Conservation (phyloP, 2,329 filamentous ascomycete species). For the Cyphellophora europaea region DNA sequence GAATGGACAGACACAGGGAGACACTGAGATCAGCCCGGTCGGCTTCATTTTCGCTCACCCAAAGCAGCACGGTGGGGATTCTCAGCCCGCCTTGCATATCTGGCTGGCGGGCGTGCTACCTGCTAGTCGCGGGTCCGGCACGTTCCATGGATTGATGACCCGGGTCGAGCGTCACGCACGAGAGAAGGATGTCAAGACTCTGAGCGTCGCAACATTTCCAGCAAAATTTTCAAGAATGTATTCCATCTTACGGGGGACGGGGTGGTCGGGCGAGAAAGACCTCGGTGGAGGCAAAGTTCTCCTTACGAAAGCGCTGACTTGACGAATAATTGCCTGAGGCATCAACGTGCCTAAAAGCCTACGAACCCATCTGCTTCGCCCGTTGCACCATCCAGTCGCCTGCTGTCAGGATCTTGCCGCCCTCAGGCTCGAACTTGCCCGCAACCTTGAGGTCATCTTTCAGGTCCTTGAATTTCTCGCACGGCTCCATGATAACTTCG, state of each 20-base stretch:
- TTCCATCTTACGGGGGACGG: background rate
- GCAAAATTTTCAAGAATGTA: background rate
- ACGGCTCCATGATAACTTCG: slow-evolving; percentile 28
- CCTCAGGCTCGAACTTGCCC: slow-evolving; percentile 17
- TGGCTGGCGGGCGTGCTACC: background rate
- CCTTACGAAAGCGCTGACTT: background rate
- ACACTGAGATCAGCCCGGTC: background rate
- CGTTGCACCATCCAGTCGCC: slow-evolving; percentile 30
- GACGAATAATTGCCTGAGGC: too few relatives aligned
- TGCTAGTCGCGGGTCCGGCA: background rate
- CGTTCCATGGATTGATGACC: background rate
- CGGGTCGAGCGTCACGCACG: background rate
- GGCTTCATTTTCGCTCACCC: slow-evolving; percentile 1
- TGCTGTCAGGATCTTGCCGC: slow-evolving; percentile 25
- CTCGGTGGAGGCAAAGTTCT: background rate
- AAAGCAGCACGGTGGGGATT: background rate
- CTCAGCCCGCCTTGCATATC: background rate
- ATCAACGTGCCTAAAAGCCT: too few relatives aligned
- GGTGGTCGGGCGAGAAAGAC: background rate
- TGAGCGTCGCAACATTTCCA: background rate
- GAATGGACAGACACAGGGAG: background rate
- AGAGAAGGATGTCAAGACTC: background rate
- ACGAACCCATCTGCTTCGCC: slow-evolving; percentile 16
- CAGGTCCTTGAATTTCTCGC: slow-evolving; percentile 20
- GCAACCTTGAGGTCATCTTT: slow-evolving; percentile 28